A percentile compares a stretch with the other conserved stretches of the same genome.
Conservation (phyloP, 306 rosid genomes). For the Trifolium fragiferum region DNA sequence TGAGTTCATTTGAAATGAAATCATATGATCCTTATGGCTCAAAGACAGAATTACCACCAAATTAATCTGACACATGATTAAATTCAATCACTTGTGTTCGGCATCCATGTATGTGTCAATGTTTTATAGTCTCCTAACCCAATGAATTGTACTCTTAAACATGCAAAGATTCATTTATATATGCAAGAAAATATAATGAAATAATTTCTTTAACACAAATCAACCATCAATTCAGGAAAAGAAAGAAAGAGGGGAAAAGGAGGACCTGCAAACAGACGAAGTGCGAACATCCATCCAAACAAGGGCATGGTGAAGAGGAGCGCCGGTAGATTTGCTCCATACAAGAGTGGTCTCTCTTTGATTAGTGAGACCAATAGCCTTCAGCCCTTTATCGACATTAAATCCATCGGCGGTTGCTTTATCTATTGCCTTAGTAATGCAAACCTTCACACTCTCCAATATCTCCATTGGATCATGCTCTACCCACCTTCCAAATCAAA, state of each 20-base stretch:
- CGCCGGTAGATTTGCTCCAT: conserved; percentile 95
- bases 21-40: background rate
- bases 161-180: background rate
- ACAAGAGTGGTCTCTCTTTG: conserved; percentile 92
- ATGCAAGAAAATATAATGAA: background rate
- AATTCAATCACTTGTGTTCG: background rate
- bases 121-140: background rate
- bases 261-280: conserved; percentile 77
- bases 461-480: conserved; percentile 94
- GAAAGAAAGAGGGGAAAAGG: background rate
- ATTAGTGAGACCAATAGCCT: conserved; percentile 87
- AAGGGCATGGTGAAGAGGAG: conserved; percentile 78
- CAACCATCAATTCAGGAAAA: background rate
- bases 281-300: conserved; percentile 99
- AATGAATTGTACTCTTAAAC: background rate
- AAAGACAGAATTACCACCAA: conserved; percentile 8
- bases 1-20: conserved; percentile 1
- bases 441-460: conserved; percentile 74
- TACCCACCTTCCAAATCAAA: conserved; percentile 66
- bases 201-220: background rate
- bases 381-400: conserved; percentile 73
- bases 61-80: background rate
- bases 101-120: background rate
- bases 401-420: conserved; percentile 84
- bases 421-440: conserved; percentile 73